These are phyloP conservation scores for Aureobasidium lini DNA, from an alignment of 2,329 filamentous ascomycete genomes.

Conservation along the genomic window DNA sequence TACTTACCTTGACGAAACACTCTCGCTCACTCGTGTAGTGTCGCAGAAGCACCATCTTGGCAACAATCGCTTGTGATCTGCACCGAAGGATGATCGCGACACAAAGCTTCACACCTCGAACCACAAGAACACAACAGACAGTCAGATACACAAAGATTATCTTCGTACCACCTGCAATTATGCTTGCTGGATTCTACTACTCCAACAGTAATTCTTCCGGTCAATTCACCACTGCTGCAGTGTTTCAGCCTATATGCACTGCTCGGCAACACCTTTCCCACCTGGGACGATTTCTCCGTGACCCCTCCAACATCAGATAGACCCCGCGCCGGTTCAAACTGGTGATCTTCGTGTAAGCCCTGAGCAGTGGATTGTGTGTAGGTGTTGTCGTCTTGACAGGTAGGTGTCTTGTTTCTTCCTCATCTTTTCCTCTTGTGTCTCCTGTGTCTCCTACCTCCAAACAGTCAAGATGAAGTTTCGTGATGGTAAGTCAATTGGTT, in stretches of 20 bases:
- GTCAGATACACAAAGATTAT: neutral
- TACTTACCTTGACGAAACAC: no score
- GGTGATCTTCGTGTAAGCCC: neutral
- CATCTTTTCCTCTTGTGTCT: neutral
- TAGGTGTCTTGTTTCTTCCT: neutral
- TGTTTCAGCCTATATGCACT: neutral
- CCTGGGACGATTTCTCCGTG: constrained; percentile 4
- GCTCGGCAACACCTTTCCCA: neutral
- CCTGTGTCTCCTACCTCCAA: neutral
- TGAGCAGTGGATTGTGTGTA: neutral
- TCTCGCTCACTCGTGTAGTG: no score
- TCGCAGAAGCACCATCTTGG: neutral
- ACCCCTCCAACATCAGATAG: neutral
- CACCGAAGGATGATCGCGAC: neutral
- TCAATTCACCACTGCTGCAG: neutral
- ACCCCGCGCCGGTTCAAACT: neutral
- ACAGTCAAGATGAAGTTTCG: constrained; percentile 50
- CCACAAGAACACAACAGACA: neutral
- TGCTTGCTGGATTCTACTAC: neutral
- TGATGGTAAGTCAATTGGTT: constrained; percentile 38
- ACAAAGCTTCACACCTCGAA: neutral
- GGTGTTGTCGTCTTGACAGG: neutral
- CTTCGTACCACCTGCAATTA: neutral
- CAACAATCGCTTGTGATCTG: neutral
- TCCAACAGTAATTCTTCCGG: neutral